Conservation (phyloP, 257 asterid genomes). For the Marsdenia floribunda region DNA sequence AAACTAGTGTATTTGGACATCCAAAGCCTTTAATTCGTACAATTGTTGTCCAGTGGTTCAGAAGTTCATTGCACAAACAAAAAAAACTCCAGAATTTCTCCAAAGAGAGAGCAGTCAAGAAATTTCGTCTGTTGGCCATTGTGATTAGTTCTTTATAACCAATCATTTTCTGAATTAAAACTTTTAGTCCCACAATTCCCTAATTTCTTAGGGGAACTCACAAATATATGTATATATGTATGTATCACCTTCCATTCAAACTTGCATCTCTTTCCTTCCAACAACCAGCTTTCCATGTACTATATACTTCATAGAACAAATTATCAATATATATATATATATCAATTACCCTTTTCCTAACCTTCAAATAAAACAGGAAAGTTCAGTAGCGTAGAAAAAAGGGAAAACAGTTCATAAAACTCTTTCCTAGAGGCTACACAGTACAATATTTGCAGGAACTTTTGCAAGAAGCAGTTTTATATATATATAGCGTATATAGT, state of each 20-base stretch:
- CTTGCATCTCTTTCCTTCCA: slow-evolving; percentile 12
- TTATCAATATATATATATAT: background rate
- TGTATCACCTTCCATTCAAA: slow-evolving; percentile 23
- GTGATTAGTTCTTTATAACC: background rate
- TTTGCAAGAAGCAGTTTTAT: background rate
- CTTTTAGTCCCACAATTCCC: background rate
- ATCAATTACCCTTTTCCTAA: slow-evolving; percentile 1
- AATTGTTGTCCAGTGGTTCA: background rate
- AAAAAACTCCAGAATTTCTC: too few species aligned
- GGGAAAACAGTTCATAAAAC: background rate
- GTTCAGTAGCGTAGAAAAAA: too few species aligned
- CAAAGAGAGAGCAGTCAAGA: background rate
- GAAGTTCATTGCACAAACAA: background rate
- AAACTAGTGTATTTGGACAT: too few species aligned
- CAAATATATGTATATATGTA: background rate
- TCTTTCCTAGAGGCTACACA: background rate
- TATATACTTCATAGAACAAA: background rate
- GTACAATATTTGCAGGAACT: background rate
- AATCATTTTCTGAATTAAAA: background rate
- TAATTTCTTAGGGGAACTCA: too few species aligned
- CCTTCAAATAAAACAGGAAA: background rate
- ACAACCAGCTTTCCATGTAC: slow-evolving; percentile 16
- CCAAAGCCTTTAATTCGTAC: too few species aligned
- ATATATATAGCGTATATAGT: background rate
- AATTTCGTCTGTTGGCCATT: background rate